Evolutionary conservation across 148 eudicot species (phyloP).

Genomic region (Silene conica): DNA sequence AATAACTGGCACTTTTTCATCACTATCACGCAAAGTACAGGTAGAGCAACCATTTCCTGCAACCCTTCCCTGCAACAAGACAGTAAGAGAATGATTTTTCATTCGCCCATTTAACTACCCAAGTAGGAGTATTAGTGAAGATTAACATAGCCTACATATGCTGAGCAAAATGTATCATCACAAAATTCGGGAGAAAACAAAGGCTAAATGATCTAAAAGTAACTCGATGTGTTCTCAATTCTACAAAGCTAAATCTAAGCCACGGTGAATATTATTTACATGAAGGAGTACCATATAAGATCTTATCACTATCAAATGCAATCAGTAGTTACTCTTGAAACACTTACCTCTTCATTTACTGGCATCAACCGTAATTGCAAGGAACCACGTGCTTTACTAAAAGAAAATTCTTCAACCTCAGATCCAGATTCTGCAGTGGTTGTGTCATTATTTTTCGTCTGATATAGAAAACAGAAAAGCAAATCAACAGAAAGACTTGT

Average conservation of each 20-base stretch:
- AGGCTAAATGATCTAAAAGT: neutral
- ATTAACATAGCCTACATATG: neutral
- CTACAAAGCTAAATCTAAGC: constrained; percentile 1
- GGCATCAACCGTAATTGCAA: constrained; percentile 31
- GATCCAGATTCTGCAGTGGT: constrained; percentile 46
- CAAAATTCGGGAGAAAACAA: neutral
- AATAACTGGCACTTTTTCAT: constrained; percentile 29
- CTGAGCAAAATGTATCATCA: neutral
- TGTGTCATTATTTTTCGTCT: constrained; percentile 34
- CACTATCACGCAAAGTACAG: constrained; percentile 22
- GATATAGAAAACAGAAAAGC: constrained; percentile 21
- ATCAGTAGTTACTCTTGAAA: constrained; percentile 8
- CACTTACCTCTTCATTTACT: constrained; percentile 48
- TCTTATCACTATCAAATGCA: neutral
- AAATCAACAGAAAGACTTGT: neutral
- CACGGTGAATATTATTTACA: neutral
- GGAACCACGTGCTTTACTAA: constrained; percentile 25
- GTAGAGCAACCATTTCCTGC: constrained; percentile 21
- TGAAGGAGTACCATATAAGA: neutral
- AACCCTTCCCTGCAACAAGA: constrained; percentile 26
- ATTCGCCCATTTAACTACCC: neutral
- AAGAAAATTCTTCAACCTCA: constrained; percentile 43
- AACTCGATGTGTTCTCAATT: neutral
- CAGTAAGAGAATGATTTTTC: neutral
- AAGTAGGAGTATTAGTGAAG: neutral